Base-by-base conservation (phyloP, 768 basidiomycete species). In the Candolleomyces efflorescens region DNA sequence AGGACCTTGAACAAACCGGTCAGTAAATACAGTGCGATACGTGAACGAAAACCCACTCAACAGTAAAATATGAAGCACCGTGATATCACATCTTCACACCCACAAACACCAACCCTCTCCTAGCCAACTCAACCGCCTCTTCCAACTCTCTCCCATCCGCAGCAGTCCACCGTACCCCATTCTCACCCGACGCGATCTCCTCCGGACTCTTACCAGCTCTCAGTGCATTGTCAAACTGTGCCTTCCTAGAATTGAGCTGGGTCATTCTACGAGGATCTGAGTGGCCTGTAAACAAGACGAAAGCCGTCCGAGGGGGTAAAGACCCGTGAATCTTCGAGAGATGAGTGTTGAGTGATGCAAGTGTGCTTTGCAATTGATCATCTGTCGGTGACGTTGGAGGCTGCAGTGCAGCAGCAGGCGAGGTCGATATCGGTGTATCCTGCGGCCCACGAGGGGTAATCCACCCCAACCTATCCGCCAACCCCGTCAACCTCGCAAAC, bases 251-350 rank as follows among this genome's bases (percentile, higher is more conserved):
- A 62, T 86, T 86, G 20, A 98, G 73, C 23, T 78, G 69, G 3
- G 88, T 76, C 92, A 96, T 94, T 6, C 70, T 75, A 0, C 92
- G 83, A 0, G 95, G 94, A 68, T 97, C 92, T 0, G 86, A 85
- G 66, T 98, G 93, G 1, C 95, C 94, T 0, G 89, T 91, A 66
- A 97, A 86, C 39, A 98, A 76, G 54, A 98, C 72, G 20, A 98
- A 69, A 0, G 93, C 94, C 0, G 94, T 92, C 20, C 86, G 83
- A 2, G 86, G 68, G 0, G 94, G 94, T 0, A 98, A 80, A 0
- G 84, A 69, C 0, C 79, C 73, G 65, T 95, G 85, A 0, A 98
- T 73, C 1, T 72, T 65, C 38, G 71, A 69, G 3, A 98, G 79
- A 6, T 84, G 86, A 0, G 65, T 65, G 70, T 95, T 82, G 38